These are phyloP conservation scores for Chaetomium sp. DNA, from an alignment of 2,329 filamentous ascomycete genomes.

Conservation along the genomic window DNA sequence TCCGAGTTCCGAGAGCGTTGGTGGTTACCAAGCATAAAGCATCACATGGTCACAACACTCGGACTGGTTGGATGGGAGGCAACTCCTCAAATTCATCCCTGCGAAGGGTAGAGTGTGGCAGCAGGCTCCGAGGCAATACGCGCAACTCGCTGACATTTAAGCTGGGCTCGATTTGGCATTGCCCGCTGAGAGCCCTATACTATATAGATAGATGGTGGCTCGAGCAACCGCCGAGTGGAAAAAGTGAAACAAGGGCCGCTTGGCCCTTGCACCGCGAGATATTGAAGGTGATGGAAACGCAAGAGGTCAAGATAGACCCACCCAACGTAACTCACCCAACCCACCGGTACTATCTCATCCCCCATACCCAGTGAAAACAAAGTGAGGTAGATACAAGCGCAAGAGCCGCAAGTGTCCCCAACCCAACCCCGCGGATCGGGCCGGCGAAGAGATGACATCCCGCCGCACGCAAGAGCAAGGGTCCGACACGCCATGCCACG, in stretches of 20 bases:
- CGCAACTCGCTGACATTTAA: not conserved
- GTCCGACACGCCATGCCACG: not conserved
- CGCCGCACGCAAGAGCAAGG: constrained; percentile 6
- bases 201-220: not conserved
- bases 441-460: not conserved
- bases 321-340: not conserved
- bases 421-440: not conserved
- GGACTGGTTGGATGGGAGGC: too few species aligned
- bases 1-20: not conserved
- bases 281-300: not conserved
- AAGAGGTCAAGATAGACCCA: not conserved
- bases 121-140: too few species aligned
- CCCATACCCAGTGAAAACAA: not conserved
- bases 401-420: not conserved
- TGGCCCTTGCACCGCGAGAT: not conserved
- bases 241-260: not conserved
- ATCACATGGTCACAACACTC: not conserved
- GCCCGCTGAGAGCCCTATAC: not conserved
- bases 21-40: not conserved
- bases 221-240: not conserved
- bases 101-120: too few species aligned
- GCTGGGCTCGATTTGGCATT: not conserved
- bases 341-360: not conserved
- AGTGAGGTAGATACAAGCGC: not conserved
- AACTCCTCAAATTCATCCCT: not conserved